A percentile compares a stretch with the other conserved stretches of the same genome.
These are phyloP conservation scores for Arachnomyces sp. DNA, from an alignment of 2,329 filamentous ascomycete species.

Conservation along the genomic window DNA sequence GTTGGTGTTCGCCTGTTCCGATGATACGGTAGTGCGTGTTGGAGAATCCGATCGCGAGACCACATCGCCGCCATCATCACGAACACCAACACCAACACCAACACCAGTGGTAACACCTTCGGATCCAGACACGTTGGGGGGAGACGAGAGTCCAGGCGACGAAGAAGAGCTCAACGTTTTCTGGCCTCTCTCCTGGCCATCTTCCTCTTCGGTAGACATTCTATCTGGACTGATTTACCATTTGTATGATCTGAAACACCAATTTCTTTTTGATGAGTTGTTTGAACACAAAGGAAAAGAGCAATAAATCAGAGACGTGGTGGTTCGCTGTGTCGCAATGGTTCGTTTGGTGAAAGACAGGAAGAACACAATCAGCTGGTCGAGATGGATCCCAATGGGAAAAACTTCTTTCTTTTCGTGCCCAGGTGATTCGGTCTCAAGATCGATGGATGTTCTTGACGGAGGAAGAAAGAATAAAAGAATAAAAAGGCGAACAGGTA, in stretches of 20 bases:
- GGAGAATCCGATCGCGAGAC: neutral
- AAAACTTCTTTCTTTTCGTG: too few species aligned
- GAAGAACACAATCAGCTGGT: constrained; percentile 7
- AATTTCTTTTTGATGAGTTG: neutral
- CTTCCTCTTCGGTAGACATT: neutral
- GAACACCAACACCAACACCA: neutral
- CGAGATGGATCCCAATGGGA: too few species aligned
- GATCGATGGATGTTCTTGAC: too few species aligned
- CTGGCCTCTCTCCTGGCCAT: constrained; percentile 2
- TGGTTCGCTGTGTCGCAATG: too few species aligned
- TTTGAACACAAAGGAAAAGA: constrained; percentile 11
- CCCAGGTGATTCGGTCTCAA: too few species aligned
- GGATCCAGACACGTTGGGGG: constrained; percentile 10
- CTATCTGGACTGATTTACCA: too few species aligned
- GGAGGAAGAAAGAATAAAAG: too few species aligned
- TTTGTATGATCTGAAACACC: too few species aligned
- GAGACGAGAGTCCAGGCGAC: constrained; percentile 15
- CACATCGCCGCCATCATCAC: neutral
- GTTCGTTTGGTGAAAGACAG: neutral
- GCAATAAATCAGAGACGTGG: constrained; percentile 4
- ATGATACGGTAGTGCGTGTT: neutral
- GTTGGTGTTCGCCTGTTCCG: neutral
- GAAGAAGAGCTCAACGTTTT: constrained; percentile 8
- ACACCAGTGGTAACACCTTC: constrained; percentile 3
- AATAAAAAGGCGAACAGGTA: too few species aligned